Conservation (phyloP, 2,329 filamentous ascomycete species). For the Monilinia laxa region DNA sequence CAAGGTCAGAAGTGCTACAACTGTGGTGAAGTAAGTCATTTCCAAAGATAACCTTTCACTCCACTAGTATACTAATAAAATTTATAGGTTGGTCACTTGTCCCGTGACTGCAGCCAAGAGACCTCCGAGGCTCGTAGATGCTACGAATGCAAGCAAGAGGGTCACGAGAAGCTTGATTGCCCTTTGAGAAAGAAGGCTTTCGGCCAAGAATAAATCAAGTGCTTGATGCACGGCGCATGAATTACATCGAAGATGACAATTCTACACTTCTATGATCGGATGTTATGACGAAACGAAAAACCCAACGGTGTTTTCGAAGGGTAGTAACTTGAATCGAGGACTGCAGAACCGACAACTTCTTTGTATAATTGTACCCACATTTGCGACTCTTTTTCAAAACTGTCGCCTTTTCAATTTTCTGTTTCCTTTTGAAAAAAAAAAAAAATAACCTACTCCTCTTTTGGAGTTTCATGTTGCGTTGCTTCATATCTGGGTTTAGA, state of each 20-base stretch:
- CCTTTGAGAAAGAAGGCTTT: conserved; percentile 46
- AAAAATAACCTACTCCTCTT: conserved; percentile 21
- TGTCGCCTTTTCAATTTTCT: conserved; percentile 19
- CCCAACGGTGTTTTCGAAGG: conserved; percentile 38
- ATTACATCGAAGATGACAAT: conserved; percentile 31
- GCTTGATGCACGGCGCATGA: conserved; percentile 28
- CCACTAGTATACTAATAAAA: background rate
- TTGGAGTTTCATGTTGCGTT: conserved; percentile 20
- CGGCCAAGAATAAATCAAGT: conserved; percentile 53
- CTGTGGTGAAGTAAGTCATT: conserved; percentile 87
- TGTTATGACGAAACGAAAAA: conserved; percentile 34
- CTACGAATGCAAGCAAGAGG: conserved; percentile 85
- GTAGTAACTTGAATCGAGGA: conserved; percentile 40
- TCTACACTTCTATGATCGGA: conserved; percentile 36
- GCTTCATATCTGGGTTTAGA: conserved; percentile 24
- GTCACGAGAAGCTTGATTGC: conserved; percentile 77
- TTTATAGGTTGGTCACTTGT: conserved; percentile 23
- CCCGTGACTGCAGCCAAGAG: conserved; percentile 91
- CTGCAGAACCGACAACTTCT: conserved; percentile 33
- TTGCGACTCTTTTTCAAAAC: background rate
- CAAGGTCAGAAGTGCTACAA: conserved; percentile 99
- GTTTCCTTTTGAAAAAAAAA: conserved; percentile 20
- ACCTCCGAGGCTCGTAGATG: conserved; percentile 90
- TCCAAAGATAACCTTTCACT: background rate
- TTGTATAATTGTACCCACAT: conserved; percentile 35